Conservation (phyloP, 2,329 filamentous ascomycete genomes). For the Microcyclosporella mali region DNA sequence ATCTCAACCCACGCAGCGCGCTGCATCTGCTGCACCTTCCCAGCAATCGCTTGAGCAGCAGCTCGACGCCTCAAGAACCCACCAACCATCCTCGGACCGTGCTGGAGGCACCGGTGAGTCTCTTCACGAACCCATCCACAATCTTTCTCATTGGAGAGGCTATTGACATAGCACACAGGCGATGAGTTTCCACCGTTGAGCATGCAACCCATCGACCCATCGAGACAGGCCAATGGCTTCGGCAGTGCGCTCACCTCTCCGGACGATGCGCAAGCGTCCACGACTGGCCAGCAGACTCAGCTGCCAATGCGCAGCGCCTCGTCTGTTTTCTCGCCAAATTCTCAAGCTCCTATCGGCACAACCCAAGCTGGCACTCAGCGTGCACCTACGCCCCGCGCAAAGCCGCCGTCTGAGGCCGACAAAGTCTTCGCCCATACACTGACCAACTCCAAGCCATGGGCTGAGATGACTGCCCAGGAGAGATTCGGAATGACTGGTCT, state of each 20-base stretch:
- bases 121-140: not conserved
- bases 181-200: slow-evolving; percentile 58
- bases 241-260: slow-evolving; percentile 22
- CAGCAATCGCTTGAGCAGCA: slow-evolving; percentile 46
- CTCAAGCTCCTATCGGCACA: slow-evolving; percentile 13
- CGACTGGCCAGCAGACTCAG: slow-evolving; percentile 21
- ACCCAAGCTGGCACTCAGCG: slow-evolving; percentile 2
- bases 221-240: slow-evolving; percentile 19
- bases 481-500: slow-evolving; percentile 55
- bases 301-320: slow-evolving; percentile 24
- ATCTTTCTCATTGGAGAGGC: no score
- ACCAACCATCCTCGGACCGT: slow-evolving; percentile 20
- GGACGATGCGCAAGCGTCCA: slow-evolving; percentile 15
- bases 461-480: slow-evolving; percentile 56
- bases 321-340: slow-evolving; percentile 1
- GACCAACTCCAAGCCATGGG: slow-evolving; percentile 35
- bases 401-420: slow-evolving; percentile 5
- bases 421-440: not conserved
- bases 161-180: not conserved
- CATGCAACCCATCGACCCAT: slow-evolving; percentile 37
- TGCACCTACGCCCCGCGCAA: not conserved
- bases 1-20: slow-evolving; percentile 25
- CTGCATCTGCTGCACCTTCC: slow-evolving; percentile 39
- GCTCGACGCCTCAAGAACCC: slow-evolving; percentile 49
- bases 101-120: slow-evolving; percentile 4